Evolutionary conservation across 2,329 filamentous ascomycete species (phyloP), one percentile per base, ranked within the genome.

Genomic region (Botryotinia calthae): DNA sequence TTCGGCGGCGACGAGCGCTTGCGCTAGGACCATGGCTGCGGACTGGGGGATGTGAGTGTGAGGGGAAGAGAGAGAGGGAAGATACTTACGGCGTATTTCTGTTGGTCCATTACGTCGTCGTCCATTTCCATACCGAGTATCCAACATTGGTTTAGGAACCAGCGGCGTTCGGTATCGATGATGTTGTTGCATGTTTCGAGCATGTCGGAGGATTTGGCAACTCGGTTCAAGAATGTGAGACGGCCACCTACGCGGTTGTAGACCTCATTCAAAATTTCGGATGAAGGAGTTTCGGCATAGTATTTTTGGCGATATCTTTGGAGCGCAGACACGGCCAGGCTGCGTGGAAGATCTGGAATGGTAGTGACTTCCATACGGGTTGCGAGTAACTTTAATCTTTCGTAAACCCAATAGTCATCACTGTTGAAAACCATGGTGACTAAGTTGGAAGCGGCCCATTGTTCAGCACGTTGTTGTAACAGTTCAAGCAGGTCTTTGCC

Each of bases 401-500:
- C 96, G 79, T 98, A 98, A 0, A 99, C 93, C 96, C 96, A 99
- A 83, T 97, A 99, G 81, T 98, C 96, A 82, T 99, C 96, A 71
- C 91, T 95, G 83, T 98, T 98, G 84, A 99, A 94, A 48, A 99
- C 90, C 86, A 94, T 88, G 1, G 96, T 98, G 44, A 97, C 93
- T 14, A 99, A 87, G 76, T 94, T 95, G 31, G 93, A 90, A 1
- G 95, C 96, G 1, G 96, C 95, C 96, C 96, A 99, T 82, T 96
- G 93, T 82, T 99, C 96, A 1, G 96, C 95, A 46, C 95, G 90
- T 81, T 99, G 96, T 80, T 99, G 96, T 44, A 99, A 90, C 67
- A 99, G 88, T 82, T 99, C 96, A 59, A 99, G 89, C 22, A 99
- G 85, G 81, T 98, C 94, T 72, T 92, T 91, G n/a, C 96, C 96